These are phyloP conservation scores for Kazachstania africana DNA, from an alignment of 805 yeast species.

Conservation along the genomic window DNA sequence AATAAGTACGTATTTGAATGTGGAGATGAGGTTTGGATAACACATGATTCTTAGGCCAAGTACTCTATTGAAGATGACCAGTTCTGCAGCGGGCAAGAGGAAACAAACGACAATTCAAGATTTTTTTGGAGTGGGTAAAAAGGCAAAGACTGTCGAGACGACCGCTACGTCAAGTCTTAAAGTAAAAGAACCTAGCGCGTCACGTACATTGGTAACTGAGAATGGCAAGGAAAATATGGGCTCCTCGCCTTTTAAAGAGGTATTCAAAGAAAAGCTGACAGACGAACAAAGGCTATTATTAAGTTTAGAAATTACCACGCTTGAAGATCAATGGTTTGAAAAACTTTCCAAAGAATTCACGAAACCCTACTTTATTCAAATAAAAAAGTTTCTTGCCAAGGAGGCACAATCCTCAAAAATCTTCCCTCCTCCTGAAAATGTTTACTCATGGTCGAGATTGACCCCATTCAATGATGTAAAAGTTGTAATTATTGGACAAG, in stretches of 20 bases:
- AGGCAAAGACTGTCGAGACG: too few relatives aligned
- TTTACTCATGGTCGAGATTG: constrained; percentile 84
- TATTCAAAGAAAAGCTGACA: neutral
- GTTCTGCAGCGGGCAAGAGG: too few relatives aligned
- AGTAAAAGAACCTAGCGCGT: too few relatives aligned
- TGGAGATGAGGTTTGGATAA: too few relatives aligned
- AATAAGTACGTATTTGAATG: too few relatives aligned
- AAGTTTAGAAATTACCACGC: constrained; percentile 46
- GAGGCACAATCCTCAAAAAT: constrained; percentile 40
- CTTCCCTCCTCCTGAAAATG: constrained; percentile 67
- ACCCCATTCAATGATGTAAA: constrained; percentile 68
- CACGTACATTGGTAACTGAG: too few relatives aligned
- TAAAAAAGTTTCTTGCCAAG: constrained; percentile 49
- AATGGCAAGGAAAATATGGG: too few relatives aligned
- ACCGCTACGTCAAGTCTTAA: too few relatives aligned
- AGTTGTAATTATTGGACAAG: constrained; percentile 85
- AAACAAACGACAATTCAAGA: neutral
- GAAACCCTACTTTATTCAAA: constrained; percentile 69
- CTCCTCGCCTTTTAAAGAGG: neutral
- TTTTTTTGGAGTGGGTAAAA: neutral
- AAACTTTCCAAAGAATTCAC: constrained; percentile 58
- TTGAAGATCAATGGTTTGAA: constrained; percentile 73
- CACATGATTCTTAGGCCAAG: too few relatives aligned
- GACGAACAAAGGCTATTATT: constrained; percentile 1
- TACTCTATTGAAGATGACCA: too few relatives aligned